Evolutionary conservation across 441 rosid species (phyloP).

Genomic region (California macrophylla): DNA sequence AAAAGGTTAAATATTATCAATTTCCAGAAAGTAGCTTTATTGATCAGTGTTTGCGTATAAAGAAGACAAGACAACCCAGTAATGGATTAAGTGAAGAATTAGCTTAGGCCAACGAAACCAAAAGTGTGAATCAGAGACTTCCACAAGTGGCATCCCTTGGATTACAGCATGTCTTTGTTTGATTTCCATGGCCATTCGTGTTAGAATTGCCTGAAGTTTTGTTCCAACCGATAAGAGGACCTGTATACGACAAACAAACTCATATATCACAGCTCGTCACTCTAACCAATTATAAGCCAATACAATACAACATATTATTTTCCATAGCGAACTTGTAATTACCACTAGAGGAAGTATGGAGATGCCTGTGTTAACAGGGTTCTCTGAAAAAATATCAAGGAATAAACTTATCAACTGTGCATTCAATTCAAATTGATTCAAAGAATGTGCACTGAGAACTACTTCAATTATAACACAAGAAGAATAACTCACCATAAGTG

Average conservation of each 20-base stretch:
- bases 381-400: constrained; percentile 38
- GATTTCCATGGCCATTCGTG: constrained; percentile 86
- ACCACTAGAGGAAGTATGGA: constrained; percentile 66
- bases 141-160: constrained; percentile 95
- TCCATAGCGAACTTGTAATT: constrained; percentile 26
- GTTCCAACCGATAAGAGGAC: constrained; percentile 79
- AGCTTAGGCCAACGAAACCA: constrained; percentile 73
- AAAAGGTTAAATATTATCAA: background rate
- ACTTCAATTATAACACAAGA: background rate
- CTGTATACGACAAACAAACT: constrained; percentile 31
- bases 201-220: constrained; percentile 75
- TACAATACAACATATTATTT: background rate
- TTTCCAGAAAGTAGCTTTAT: too few relatives aligned
- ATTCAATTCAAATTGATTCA: background rate
- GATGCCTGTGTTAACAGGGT: constrained; percentile 51
- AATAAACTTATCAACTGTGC: background rate
- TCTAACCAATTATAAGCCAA: background rate
- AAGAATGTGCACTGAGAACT: background rate
- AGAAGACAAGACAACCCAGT: too few relatives aligned
- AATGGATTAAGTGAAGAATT: constrained; percentile 71
- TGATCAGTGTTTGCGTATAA: too few relatives aligned
- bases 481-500: constrained; percentile 46
- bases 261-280: background rate
- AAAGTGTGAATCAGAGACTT: constrained; percentile 71
- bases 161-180: constrained; percentile 78